Evolutionary conservation across 129 eudicot species (phyloP).

Genomic region (Flaveria brownii): DNA sequence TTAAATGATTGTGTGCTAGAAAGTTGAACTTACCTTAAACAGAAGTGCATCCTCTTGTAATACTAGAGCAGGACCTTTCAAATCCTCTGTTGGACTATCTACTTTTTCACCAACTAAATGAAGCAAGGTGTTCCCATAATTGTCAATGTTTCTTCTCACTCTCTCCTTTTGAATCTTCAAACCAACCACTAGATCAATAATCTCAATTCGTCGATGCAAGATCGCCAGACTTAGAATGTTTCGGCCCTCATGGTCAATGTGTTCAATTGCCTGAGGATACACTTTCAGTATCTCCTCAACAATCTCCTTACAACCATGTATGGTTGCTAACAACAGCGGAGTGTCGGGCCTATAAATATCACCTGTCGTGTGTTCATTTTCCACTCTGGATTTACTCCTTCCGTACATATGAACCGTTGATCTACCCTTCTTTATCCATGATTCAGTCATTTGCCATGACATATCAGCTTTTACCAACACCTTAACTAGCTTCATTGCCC

Average conservation of each 20-base stretch:
- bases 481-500: too few species aligned
- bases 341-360: conserved; percentile 17
- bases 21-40: conserved; percentile 25
- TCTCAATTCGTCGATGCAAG: background rate
- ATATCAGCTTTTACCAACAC: too few species aligned
- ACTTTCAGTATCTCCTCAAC: conserved; percentile 32
- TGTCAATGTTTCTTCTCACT: conserved; percentile 27
- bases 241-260: conserved; percentile 29
- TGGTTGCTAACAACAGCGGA: conserved; percentile 37
- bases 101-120: conserved; percentile 34
- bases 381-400: background rate
- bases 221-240: conserved; percentile 16
- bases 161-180: conserved; percentile 24
- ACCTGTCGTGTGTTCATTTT: background rate
- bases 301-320: conserved; percentile 32
- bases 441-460: too few species aligned
- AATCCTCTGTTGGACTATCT: background rate
- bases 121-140: conserved; percentile 29
- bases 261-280: conserved; percentile 37
- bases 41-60: conserved; percentile 31
- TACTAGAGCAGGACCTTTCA: conserved; percentile 29
- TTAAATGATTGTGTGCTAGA: background rate
- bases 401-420: background rate
- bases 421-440: too few species aligned
- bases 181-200: conserved; percentile 19